Evolutionary conservation across 2,329 filamentous ascomycete genomes (phyloP).

Genomic region (Neofusicoccum cordaticola): DNA sequence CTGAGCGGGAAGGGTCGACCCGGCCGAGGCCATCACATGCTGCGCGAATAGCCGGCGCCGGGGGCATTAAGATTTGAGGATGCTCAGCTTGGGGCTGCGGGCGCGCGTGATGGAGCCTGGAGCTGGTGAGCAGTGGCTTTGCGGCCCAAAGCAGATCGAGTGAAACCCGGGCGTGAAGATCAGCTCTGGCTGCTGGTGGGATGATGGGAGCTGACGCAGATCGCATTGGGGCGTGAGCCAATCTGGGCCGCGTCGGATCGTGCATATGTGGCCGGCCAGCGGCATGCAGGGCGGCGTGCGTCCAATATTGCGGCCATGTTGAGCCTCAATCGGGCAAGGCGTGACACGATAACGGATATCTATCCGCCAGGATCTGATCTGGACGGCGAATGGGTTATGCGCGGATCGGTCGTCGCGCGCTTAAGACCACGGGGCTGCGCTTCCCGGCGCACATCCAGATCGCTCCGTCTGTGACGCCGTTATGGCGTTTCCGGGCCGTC

Average conservation of each 20-base stretch:
- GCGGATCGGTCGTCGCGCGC: background rate
- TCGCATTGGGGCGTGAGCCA: background rate
- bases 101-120: conserved; percentile 1
- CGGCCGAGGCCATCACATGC: conserved; percentile 10
- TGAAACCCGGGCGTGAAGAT: conserved; percentile 11
- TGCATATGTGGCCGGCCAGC: conserved; percentile 11
- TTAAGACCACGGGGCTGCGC: background rate
- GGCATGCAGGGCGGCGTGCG: conserved; percentile 7
- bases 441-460: background rate
- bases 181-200: background rate
- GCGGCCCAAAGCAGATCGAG: conserved; percentile 10
- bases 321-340: background rate
- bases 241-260: conserved; percentile 6
- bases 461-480: background rate
- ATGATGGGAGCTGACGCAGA: conserved; percentile 2
- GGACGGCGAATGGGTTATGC: conserved; percentile 10
- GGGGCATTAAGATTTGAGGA: background rate
- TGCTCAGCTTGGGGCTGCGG: background rate
- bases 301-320: conserved; percentile 9
- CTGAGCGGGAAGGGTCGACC: conserved; percentile 9
- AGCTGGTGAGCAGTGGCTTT: background rate
- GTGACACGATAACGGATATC: conserved; percentile 24
- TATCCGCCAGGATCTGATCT: conserved; percentile 26
- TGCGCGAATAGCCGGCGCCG: background rate
- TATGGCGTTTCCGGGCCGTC: background rate